Evolutionary conservation across 768 basidiomycete species (phyloP).

Genomic region (Boletus sp.): DNA sequence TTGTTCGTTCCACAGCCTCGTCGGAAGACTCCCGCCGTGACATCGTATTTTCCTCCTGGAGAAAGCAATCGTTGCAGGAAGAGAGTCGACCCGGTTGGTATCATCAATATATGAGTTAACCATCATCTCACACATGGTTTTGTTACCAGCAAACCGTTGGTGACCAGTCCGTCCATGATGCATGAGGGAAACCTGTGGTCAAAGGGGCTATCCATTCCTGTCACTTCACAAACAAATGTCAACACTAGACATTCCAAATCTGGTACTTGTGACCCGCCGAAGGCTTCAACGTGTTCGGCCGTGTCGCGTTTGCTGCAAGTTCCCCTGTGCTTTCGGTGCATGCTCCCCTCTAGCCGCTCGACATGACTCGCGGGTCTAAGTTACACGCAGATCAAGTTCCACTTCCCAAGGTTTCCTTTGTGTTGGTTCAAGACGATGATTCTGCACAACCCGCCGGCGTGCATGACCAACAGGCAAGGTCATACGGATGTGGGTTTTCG

Average conservation of each 20-base stretch:
- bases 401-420: constrained; percentile 68
- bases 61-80: no score
- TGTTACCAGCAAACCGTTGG: not conserved
- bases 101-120: no score
- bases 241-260: constrained; percentile 18
- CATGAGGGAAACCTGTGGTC: not conserved
- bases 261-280: constrained; percentile 8
- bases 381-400: constrained; percentile 37
- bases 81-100: no score
- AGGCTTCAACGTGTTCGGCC: constrained; percentile 5
- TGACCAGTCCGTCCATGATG: no score
- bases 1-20: not conserved
- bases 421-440: constrained; percentile 62
- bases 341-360: not conserved
- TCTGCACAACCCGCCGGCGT: constrained; percentile 62
- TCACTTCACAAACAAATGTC: constrained; percentile 6
- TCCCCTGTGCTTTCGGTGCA: constrained; percentile 17
- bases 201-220: constrained; percentile 14
- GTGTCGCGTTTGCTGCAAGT: constrained; percentile 8
- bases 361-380: constrained; percentile 40
- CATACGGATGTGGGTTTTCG: constrained; percentile 67
- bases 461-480: constrained; percentile 57
- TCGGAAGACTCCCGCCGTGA: not conserved
- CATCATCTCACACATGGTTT: no score
- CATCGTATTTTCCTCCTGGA: no score